These are phyloP conservation scores for Pharnaceum exiguum DNA, from an alignment of 148 eudicot species.

Conservation along the genomic window DNA sequence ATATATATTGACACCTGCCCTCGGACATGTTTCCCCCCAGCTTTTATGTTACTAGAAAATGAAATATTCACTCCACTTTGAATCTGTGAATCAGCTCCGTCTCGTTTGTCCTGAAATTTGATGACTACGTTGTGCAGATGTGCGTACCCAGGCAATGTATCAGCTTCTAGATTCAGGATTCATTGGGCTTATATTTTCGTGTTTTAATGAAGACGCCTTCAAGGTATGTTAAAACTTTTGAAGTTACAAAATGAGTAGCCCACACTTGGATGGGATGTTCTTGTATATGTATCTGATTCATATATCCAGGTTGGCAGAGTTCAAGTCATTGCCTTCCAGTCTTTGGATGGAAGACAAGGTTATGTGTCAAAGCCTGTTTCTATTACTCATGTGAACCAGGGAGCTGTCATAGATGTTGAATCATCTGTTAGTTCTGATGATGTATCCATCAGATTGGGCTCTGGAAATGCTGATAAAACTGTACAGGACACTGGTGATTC, in stretches of 20 bases:
- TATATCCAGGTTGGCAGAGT: constrained; percentile 78
- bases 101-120: neutral
- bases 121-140: constrained; percentile 53
- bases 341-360: constrained; percentile 80
- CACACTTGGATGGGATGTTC: neutral
- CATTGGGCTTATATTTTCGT: constrained; percentile 96
- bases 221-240: constrained; percentile 53
- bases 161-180: constrained; percentile 98
- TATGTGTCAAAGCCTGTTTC: constrained; percentile 49
- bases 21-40: neutral
- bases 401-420: constrained; percentile 62
- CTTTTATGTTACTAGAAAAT: too few relatives aligned
- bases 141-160: constrained; percentile 99
- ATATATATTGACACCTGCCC: neutral
- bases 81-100: neutral
- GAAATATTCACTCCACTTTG: neutral
- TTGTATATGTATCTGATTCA: neutral
- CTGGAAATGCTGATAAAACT: constrained; percentile 37
- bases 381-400: constrained; percentile 50
- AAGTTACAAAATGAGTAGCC: neutral
- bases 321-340: constrained; percentile 97
- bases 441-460: constrained; percentile 41
- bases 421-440: constrained; percentile 72
- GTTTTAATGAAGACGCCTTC: constrained; percentile 89
- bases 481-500: constrained; percentile 84